A percentile compares a stretch with the other conserved stretches of the same genome.
phyloP scores from a whole-genome alignment of 1,139 yeast species.

The Blastobotrys raffinosifermentans region DNA sequence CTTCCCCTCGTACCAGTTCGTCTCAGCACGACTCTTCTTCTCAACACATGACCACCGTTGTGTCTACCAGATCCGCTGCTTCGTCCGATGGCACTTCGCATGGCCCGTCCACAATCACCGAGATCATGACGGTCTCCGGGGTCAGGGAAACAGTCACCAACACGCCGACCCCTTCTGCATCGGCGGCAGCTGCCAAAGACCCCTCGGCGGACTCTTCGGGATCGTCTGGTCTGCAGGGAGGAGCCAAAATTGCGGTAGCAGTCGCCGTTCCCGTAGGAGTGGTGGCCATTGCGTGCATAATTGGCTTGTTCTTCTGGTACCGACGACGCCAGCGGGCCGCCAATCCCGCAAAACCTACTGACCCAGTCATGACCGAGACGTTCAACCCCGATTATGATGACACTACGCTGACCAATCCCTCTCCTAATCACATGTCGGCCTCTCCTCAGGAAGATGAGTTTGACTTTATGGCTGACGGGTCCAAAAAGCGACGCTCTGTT shows the following conservation, averaged over 20 bases:
- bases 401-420: neutral
- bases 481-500: slow-evolving; percentile 1
- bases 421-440: neutral
- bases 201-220: neutral
- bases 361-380: neutral
- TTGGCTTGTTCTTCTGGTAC: slow-evolving; percentile 8
- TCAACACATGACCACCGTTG: too few species aligned
- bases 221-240: slow-evolving; percentile 12
- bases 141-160: slow-evolving; percentile 1
- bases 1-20: too few species aligned
- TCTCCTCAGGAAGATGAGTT: neutral
- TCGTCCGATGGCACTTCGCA: too few species aligned
- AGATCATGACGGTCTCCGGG: neutral
- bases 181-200: slow-evolving; percentile 5
- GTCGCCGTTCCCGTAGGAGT: slow-evolving; percentile 15
- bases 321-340: slow-evolving; percentile 4
- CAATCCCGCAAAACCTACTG: neutral
- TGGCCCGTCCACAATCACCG: slow-evolving; percentile 1
- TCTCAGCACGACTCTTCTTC: too few species aligned
- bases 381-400: slow-evolving; percentile 1
- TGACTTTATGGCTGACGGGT: slow-evolving; percentile 30
- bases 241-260: slow-evolving; percentile 16
- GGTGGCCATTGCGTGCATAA: slow-evolving; percentile 8
- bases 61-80: too few species aligned
- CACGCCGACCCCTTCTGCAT: neutral